Percentiles rank a stretch among this genome's conserved stretches.
phyloP scores from a whole-genome alignment of 352 stramenopile genomes.

The Globisporangium barbulae region DNA sequence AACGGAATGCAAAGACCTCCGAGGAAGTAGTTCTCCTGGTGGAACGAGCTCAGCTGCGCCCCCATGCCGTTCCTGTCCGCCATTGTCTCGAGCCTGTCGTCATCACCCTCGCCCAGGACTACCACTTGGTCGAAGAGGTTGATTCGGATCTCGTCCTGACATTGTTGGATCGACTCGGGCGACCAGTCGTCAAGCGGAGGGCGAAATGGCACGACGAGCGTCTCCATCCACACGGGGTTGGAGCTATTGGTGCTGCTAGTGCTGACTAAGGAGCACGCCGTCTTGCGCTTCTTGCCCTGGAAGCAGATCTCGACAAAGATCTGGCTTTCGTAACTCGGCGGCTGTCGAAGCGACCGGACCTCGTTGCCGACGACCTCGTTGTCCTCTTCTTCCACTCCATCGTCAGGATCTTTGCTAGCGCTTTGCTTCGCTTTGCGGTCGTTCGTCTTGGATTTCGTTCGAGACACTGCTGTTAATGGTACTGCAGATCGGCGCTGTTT shows the following conservation, averaged over 20 bases:
- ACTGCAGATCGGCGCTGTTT: slow-evolving; percentile 15
- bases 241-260: slow-evolving; percentile 20
- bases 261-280: slow-evolving; percentile 42
- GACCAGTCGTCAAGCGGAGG: slow-evolving; percentile 82
- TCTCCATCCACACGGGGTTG: slow-evolving; percentile 91
- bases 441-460: neutral
- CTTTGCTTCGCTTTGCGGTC: neutral
- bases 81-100: slow-evolving; percentile 31
- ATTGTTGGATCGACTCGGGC: slow-evolving; percentile 55
- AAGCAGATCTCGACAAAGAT: slow-evolving; percentile 85
- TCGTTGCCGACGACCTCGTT: neutral
- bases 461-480: slow-evolving; percentile 6
- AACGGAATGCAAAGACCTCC: slow-evolving; percentile 87
- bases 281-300: slow-evolving; percentile 71
- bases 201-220: slow-evolving; percentile 84
- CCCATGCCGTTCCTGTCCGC: slow-evolving; percentile 24
- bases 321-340: slow-evolving; percentile 29
- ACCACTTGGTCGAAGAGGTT: slow-evolving; percentile 90
- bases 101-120: slow-evolving; percentile 16
- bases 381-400: slow-evolving; percentile 5
- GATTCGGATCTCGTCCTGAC: slow-evolving; percentile 79
- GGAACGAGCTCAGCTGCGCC: slow-evolving; percentile 41
- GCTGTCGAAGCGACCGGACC: neutral
- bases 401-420: neutral
- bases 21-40: slow-evolving; percentile 82